Base-by-base conservation (phyloP, 2,329 filamentous ascomycete species). In the Sphaerulina populicola region DNA sequence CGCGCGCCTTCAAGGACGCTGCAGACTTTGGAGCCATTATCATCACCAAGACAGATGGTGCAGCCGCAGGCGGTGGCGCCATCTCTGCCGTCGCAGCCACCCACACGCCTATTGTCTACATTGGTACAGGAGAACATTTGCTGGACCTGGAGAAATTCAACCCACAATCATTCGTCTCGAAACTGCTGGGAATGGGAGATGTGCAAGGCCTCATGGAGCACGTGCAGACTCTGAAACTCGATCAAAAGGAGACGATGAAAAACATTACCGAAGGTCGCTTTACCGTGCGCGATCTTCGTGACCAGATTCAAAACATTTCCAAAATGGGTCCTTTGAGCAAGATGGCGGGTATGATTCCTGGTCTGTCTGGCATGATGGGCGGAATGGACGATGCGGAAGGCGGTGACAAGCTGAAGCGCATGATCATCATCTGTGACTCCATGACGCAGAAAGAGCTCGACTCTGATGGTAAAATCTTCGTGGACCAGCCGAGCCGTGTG, bases 201-300 rank as follows among this genome's bases (percentile, higher is more conserved):
- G 94, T 98, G 77, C 85, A 87, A 23, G 91, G 93, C 0, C 72
- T 98, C 30, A 87, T 98, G 9, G 93, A 98, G 71, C 93, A 98
- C 66, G 93, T 98, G 1, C 93, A 98, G 68, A 88, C 85, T 30
- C 79, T 98, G 46, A 96, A 94, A 68, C 80, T 96, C 44, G 90
- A 97, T 69, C 93, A 96, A 60, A 97, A 98, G 71, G 91, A 97
- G 64, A 97, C 93, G 3, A 96, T 98, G 78, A 98, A 98, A 75
- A 91, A 98, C 73, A 94, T 98, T 59, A 86, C 88, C 6, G 91
- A 96, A 65, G 93, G 93, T 50, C 90, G 96, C 57, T 98, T 97
- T 70, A 95, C 93, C 0, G 80, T 98, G 31, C 85, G 93, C 49
- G 93, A 98, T 68, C 78, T 98, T 60, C 82, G 93, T 15, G 93